Evolutionary conservation across 2,329 filamentous ascomycete species (phyloP), one percentile per base, ranked within the genome.

Genomic region (Sporothrix curviconia): DNA sequence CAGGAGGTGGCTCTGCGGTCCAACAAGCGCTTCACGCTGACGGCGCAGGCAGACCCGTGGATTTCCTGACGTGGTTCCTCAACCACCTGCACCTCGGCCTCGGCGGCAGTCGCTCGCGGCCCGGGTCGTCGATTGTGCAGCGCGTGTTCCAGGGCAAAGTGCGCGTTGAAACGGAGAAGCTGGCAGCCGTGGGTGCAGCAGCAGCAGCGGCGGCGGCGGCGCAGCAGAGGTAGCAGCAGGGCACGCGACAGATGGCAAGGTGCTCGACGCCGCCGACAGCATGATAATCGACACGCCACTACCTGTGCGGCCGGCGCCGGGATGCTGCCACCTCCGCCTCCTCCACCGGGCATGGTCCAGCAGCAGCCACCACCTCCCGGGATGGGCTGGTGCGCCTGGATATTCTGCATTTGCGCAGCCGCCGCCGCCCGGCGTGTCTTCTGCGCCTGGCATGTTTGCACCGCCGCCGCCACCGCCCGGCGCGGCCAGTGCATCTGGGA

Each of bases 21-120:
- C 32, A 92, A 87, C 64, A 96, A 96, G 73, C 90, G 89, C 61
- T 99, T 96, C 74, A 94, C 87, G 5, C 79, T 97, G 50, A 95
- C 91, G 0, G 78, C 85, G 28, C 94, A 97, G 74, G 94, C 92
- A 19, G 94, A 99, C 70, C 94, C 94, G 91, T 96, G 60, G 94
- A 99, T 47, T 97, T 99, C 67, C 78, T 99, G 46, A 92, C 89
- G 25, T 99, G 94, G 94, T 96, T 97, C 70, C 81, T 99, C 57
- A 97, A 99, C 76, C 90, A 95, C 70, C 81, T 99, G 11, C 94
- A 99, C 70, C 80, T 96, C 15, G 88, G 90, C 19, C 82, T 99
- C 1, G 94, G 94, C 55, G 94, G 94, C 61, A 92, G 87, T 69
- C 92, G 90, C 69, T 87, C 88, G 7, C 94, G 90, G 66, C 88